Percentiles rank a stretch among this genome's conserved stretches.
Conservation (phyloP, 257 asterid species). For the Solanum chaucha region DNA sequence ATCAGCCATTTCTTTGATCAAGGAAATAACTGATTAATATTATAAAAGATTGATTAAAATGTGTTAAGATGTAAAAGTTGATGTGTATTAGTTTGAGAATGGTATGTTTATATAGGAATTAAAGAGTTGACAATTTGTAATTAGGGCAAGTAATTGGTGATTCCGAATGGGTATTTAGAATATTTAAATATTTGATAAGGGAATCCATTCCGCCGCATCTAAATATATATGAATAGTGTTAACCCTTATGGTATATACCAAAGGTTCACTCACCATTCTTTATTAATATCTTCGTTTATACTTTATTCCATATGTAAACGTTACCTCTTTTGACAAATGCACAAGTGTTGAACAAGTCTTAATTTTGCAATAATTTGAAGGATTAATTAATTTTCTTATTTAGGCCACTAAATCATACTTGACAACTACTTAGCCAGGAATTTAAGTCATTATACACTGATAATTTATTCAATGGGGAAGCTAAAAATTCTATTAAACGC, state of each 20-base stretch:
- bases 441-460: background rate
- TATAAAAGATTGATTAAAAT: no score
- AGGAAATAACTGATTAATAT: no score
- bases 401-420: no score
- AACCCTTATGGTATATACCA: constrained; percentile 13
- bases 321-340: background rate
- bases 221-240: background rate
- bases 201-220: constrained; percentile 18
- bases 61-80: background rate
- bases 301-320: background rate
- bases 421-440: background rate
- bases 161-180: background rate
- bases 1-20: no score
- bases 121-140: background rate
- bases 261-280: constrained; percentile 4
- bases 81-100: background rate
- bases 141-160: background rate
- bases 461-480: background rate
- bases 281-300: background rate
- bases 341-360: background rate
- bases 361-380: background rate
- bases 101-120: background rate
- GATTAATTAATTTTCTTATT: background rate
- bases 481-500: background rate
- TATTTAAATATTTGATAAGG: background rate